Evolutionary conservation across 352 stramenopile species (phyloP), one percentile per base, ranked within the genome.

Genomic region (Thalassiosira exigua): DNA sequence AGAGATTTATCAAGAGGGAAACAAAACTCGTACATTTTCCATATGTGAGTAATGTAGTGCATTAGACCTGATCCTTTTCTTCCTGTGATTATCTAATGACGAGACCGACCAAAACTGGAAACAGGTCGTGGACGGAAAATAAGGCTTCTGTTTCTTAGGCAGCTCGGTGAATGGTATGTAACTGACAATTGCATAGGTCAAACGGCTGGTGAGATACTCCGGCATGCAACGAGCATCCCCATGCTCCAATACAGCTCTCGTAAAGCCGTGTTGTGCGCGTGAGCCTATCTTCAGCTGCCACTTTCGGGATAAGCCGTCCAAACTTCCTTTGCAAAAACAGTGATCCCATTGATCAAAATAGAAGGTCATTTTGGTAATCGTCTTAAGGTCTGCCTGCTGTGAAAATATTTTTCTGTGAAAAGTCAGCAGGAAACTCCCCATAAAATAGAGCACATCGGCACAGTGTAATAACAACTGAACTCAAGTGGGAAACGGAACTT

Each of bases 121-220:
- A n/a, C n/a, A 48, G 39, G 90, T 89, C 73, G 42, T 95, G 91
- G 91, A 95, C 91, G n/a, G 64, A 79, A 60, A 87, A 87, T 61
- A 87, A 87, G 53, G 53, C 7, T 80, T 11, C 42, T 69, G 27
- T 83, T 84, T 48, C 70, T 83, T 29, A 53, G 88, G 56, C 88
- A 94, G 83, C 81, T 94, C 69, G 84, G 87, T 24, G 71, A 93
- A 53, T 95, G 88, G 88, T 94, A 93, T 74, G 41, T 94, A 21
- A 9, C 80, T 24, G 84, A 90, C 27, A 36, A 79, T 54, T 94
- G 88, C 68, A 58, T 85, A 9, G 54, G 75, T 17, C 19, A 77
- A n/a, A n/a, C n/a, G n/a, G n/a, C 39, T 17, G 71, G 65, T 12
- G 48, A 51, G 33, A 51, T 69, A 65, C 44, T 29, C 29, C 59